Evolutionary conservation across 345 rosid species (phyloP), one percentile per base, ranked within the genome.

Genomic region (Boechera retrofracta): DNA sequence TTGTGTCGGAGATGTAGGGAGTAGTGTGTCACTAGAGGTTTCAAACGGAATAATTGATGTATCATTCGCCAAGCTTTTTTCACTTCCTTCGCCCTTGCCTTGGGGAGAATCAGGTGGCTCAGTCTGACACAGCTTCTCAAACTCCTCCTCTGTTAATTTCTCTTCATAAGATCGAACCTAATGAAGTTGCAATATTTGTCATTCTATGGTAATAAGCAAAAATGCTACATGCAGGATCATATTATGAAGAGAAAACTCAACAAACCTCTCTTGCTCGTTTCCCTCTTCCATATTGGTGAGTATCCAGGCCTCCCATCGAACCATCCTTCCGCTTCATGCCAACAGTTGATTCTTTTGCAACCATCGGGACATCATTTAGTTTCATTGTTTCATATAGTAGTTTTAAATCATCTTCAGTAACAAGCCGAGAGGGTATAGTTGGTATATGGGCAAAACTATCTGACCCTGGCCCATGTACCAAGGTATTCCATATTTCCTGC

Each of bases 121-220:
- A 74, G 31, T 91, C 82, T 93, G 91, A 83, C 98, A 93, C 82
- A 93, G 41, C 83, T 86, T 91, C 71, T 93, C 98, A 82, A 93
- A 93, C 83, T 93, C 98, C 78, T 91, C 97, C 77, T 93, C 98
- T 38, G 98, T 89, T 88, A 87, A 81, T 82, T 91, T 90, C 81
- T 93, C 98, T 86, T 91, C 97, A 35, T 93, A 93, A 13, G 98
- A 91, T 21, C 93, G 93, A 69, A 93, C 97, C 98, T 93, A 56
- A 51, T 13, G 31, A 72, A 74, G 57, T 77, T 26, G 61, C 45
- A 21, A 21, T 12, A 49, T 4, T 28, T 71, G 18, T 49, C 6
- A 72, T 74, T 57, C 67, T 44, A 36, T 16, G 44, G 56, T 29
- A 31, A n/a, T 31, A 36, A 6, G 47, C 8, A 77, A 77, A 55